Conservation (phyloP, 441 rosid species). For the Gossypium trilobum region DNA sequence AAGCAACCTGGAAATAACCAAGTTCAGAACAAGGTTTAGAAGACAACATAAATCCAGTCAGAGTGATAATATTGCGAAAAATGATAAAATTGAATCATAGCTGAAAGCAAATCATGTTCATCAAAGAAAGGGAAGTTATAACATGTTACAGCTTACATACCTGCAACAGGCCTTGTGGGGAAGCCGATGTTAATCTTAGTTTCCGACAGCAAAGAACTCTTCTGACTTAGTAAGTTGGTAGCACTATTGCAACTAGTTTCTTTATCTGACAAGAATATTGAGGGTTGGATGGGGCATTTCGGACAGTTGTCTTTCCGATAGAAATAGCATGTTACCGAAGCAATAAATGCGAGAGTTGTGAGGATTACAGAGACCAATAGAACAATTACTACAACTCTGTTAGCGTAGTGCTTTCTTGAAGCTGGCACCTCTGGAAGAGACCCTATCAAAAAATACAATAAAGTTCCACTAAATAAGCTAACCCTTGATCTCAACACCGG, state of each 20-base stretch:
- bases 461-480: conserved; percentile 14
- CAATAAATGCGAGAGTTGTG: conserved; percentile 57
- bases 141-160: conserved; percentile 22
- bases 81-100: background rate
- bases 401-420: conserved; percentile 36
- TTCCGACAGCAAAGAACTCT: conserved; percentile 41
- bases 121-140: conserved; percentile 7
- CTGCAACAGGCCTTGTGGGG: conserved; percentile 31
- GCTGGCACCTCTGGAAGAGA: conserved; percentile 23
- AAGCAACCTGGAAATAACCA: conserved; percentile 49
- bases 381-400: conserved; percentile 44
- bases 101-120: background rate
- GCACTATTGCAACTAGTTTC: conserved; percentile 70
- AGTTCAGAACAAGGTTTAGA: background rate
- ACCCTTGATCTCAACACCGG: background rate
- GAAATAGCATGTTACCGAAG: conserved; percentile 49
- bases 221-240: conserved; percentile 54
- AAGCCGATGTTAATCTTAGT: conserved; percentile 31
- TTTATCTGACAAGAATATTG: conserved; percentile 53
- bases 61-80: background rate
- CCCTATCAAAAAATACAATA: conserved; percentile 40
- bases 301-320: conserved; percentile 37
- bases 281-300: conserved; percentile 28
- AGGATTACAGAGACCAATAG: conserved; percentile 50
- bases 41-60: background rate